A percentile compares a stretch with the other conserved stretches of the same genome.
phyloP scores from a whole-genome alignment of 1,139 yeast genomes.

The Geotrichum aggregatum region DNA sequence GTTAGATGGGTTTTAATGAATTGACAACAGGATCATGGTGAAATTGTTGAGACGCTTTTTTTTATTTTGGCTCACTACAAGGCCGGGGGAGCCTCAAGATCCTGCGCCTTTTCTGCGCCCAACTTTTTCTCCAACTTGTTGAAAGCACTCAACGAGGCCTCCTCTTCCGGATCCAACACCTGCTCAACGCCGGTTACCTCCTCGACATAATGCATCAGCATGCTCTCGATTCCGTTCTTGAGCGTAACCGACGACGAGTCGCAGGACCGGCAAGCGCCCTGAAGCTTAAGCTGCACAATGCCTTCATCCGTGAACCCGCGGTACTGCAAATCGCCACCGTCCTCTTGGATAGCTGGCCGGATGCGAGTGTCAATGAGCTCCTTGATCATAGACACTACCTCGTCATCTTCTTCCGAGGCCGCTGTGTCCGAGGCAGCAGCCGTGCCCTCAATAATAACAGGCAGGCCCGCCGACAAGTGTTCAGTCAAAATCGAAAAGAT shows the following conservation, averaged over 20 bases:
- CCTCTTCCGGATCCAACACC: conserved; percentile 58
- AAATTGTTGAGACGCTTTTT: too few relatives aligned
- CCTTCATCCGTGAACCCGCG: conserved; percentile 67
- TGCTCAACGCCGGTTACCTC: conserved; percentile 75
- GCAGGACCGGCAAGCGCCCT: conserved; percentile 82
- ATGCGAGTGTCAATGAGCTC: conserved; percentile 91
- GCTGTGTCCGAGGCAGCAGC: conserved; percentile 47
- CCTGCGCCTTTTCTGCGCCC: conserved; percentile 23
- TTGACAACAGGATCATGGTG: too few relatives aligned
- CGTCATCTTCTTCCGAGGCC: conserved; percentile 61
- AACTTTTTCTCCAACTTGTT: conserved; percentile 55
- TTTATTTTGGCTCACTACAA: too few relatives aligned
- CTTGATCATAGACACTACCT: conserved; percentile 83
- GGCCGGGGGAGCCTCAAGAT: conserved; percentile 17
- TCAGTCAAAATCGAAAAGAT: conserved; percentile 82
- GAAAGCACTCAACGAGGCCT: conserved; percentile 61
- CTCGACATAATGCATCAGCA: conserved; percentile 80
- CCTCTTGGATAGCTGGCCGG: conserved; percentile 81
- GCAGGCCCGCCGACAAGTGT: conserved; percentile 71
- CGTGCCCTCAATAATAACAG: conserved; percentile 47
- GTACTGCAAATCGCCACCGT: conserved; percentile 77
- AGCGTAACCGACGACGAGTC: conserved; percentile 73
- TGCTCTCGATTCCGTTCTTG: conserved; percentile 74
- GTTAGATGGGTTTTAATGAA: too few relatives aligned
- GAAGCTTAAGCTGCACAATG: conserved; percentile 64